phyloP scores from a whole-genome alignment of 2,329 filamentous ascomycete species.

The Colletotrichum sp. region DNA sequence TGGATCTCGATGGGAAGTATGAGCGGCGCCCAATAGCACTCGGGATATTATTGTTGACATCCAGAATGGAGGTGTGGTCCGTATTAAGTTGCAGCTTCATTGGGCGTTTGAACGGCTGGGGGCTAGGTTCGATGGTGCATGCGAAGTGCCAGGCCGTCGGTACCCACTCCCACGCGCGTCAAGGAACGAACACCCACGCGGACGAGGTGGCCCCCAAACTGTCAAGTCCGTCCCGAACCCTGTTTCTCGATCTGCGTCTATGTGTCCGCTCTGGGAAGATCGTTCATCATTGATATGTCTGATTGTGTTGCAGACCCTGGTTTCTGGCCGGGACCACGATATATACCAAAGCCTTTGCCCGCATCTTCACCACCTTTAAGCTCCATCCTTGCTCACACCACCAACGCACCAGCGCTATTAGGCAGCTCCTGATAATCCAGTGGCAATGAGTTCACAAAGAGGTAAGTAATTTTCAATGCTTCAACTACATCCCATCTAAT shows the following conservation, averaged over 20 bases:
- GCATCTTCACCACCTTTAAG: not conserved
- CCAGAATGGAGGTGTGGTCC: not conserved
- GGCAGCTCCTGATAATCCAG: not conserved
- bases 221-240: not conserved
- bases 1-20: not conserved
- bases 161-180: not conserved
- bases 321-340: not conserved
- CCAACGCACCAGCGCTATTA: not conserved
- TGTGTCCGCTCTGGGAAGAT: not conserved
- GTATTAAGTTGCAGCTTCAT: not conserved
- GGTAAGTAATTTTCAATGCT: not conserved
- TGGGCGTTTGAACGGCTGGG: not conserved
- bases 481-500: not conserved
- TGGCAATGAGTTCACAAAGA: conserved; percentile 7
- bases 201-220: not conserved
- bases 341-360: not conserved
- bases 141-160: not conserved
- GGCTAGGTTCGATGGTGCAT: not conserved
- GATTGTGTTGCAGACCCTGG: not conserved
- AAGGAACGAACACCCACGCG: not conserved
- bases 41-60: accelerated
- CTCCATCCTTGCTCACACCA: not conserved
- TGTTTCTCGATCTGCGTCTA: not conserved
- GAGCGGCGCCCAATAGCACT: not conserved
- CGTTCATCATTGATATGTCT: not conserved